A percentile compares a stretch with the other conserved stretches of the same genome.
These are phyloP conservation scores for Lophiotrema nucula DNA, from an alignment of 495 filamentous ascomycete species.

Conservation along the genomic window DNA sequence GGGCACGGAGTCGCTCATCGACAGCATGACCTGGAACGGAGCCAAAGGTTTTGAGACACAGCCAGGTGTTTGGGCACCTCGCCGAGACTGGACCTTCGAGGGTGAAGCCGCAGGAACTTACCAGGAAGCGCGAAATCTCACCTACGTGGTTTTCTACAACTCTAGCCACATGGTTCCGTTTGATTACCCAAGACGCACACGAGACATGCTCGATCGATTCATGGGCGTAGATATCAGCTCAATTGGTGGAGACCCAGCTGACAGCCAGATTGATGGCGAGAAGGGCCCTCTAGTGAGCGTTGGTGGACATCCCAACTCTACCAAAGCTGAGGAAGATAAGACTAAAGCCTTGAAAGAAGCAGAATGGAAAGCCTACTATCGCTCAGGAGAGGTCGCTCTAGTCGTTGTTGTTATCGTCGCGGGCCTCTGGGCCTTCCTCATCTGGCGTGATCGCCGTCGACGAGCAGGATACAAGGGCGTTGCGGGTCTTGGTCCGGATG, in stretches of 20 bases:
- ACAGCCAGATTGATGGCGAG: conserved; percentile 87
- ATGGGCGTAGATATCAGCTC: conserved; percentile 88
- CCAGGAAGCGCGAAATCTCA: conserved; percentile 90
- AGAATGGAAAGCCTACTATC: conserved; percentile 88
- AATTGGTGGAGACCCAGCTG: conserved; percentile 81
- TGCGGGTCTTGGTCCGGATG: conserved; percentile 37
- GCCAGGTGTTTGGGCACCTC: conserved; percentile 86
- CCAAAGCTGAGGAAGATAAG: conserved; percentile 68
- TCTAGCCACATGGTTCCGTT: conserved; percentile 97
- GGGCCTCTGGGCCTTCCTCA: conserved; percentile 75
- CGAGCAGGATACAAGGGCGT: conserved; percentile 51
- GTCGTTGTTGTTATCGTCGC: conserved; percentile 81
- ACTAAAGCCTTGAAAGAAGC: conserved; percentile 76
- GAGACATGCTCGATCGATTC: conserved; percentile 97
- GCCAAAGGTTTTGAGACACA: conserved; percentile 87
- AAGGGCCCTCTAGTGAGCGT: conserved; percentile 80
- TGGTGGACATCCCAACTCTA: conserved; percentile 81
- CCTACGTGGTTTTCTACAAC: conserved; percentile 95
- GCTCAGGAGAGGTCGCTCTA: conserved; percentile 85
- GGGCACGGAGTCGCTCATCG: conserved; percentile 87
- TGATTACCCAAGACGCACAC: conserved; percentile 78
- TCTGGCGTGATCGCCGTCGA: conserved; percentile 72
- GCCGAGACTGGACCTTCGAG: conserved; percentile 92
- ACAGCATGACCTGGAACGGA: conserved; percentile 88
- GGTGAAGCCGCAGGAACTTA: conserved; percentile 86